Conservation (phyloP, 768 basidiomycete species). For the Podaxis sp. region DNA sequence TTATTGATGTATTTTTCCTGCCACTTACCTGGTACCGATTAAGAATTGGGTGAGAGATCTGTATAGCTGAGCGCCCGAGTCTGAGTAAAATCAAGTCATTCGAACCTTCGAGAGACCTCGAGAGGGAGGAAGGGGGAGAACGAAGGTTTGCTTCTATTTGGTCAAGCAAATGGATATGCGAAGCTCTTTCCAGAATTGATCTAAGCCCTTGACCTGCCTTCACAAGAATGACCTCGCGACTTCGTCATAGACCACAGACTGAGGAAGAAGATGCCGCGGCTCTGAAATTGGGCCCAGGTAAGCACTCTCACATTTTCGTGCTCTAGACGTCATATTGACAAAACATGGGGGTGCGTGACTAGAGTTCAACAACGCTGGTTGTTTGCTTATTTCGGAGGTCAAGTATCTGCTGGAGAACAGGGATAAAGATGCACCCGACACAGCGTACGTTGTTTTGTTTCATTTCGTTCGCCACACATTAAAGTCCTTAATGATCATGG, state of each 20-base stretch:
- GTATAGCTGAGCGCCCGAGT: not conserved
- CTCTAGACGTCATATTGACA: not conserved
- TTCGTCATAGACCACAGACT: conserved; percentile 61
- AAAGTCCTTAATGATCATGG: not conserved
- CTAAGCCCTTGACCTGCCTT: not conserved
- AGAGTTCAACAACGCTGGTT: conserved; percentile 94
- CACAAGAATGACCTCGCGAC: conserved; percentile 51
- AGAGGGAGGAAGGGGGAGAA: not conserved
- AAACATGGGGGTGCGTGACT: conserved; percentile 1
- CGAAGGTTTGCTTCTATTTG: conserved; percentile 9
- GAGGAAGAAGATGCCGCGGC: conserved; percentile 89
- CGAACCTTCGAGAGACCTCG: not conserved
- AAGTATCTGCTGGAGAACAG: conserved; percentile 87
- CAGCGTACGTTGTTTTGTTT: conserved; percentile 53
- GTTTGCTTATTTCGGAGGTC: conserved; percentile 89
- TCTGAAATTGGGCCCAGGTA: conserved; percentile 78
- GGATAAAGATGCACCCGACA: conserved; percentile 86
- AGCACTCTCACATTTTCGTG: conserved; percentile 1
- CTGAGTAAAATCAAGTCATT: not conserved
- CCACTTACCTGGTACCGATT: no score
- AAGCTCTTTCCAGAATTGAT: not conserved
- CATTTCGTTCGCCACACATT: not conserved
- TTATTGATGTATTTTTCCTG: not conserved
- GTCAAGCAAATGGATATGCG: not conserved
- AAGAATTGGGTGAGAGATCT: no score